phyloP scores from a whole-genome alignment of 345 rosid genomes.

The Dipteronia sinensis region DNA sequence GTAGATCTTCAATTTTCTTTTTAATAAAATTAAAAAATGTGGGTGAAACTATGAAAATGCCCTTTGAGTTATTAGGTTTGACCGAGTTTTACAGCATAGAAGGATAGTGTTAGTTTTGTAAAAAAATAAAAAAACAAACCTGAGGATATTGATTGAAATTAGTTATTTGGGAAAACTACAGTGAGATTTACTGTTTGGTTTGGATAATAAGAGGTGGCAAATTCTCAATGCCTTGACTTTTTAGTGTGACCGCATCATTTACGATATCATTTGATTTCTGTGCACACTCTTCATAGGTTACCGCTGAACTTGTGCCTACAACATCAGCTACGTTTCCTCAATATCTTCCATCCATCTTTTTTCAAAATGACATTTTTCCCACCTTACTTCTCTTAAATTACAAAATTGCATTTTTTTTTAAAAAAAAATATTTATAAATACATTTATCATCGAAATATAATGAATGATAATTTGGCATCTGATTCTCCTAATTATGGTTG shows the following conservation, averaged over 20 bases:
- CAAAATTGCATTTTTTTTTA: not conserved
- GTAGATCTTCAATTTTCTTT: too few species aligned
- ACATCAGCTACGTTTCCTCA: not conserved
- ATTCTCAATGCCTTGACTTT: not conserved
- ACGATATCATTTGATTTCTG: not conserved
- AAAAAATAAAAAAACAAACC: too few species aligned
- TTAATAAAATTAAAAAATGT: too few species aligned
- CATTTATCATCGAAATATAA: too few species aligned
- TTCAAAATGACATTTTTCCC: not conserved
- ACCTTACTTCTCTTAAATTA: not conserved
- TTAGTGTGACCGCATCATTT: not conserved
- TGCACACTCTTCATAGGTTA: not conserved
- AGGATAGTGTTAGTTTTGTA: too few species aligned
- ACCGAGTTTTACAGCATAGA: too few species aligned
- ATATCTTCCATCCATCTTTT: not conserved
- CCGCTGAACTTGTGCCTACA: not conserved
- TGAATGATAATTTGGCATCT: not conserved
- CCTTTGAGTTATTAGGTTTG: too few species aligned
- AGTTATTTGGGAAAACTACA: not conserved
- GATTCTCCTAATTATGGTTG: not conserved
- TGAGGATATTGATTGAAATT: too few species aligned
- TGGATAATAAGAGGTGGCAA: too few species aligned
- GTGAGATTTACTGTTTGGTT: too few species aligned
- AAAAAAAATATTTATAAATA: not conserved
- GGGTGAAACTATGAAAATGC: too few species aligned